phyloP scores from a whole-genome alignment of 371 early-diverging fungal genomes.

The Paraphysoderma sedebokerense region DNA sequence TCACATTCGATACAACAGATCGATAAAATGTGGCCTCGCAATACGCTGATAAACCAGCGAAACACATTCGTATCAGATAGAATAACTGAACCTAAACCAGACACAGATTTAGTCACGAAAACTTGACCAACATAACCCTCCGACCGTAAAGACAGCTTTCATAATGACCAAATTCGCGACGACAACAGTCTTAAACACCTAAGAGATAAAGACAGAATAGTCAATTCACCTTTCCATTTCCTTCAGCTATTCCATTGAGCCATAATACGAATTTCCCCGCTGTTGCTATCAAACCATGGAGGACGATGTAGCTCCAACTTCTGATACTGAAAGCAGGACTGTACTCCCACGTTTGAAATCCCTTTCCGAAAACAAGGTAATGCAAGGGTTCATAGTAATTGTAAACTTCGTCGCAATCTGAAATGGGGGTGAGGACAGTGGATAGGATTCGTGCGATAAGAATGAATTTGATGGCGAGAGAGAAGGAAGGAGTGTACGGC shows the following conservation, averaged over 20 bases:
- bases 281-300: conserved; percentile 33
- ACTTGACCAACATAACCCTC: no score
- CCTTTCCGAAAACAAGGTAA: conserved; percentile 63
- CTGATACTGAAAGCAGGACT: conserved; percentile 73
- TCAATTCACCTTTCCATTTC: conserved; percentile 19
- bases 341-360: conserved; percentile 94
- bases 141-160: no score
- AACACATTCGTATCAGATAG: neutral
- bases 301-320: conserved; percentile 61
- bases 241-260: no score
- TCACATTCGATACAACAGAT: conserved; percentile 38
- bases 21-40: conserved; percentile 57
- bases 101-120: no score
- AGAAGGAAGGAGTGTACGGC: conserved; percentile 27
- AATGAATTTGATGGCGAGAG: conserved; percentile 35
- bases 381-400: conserved; percentile 94
- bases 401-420: conserved; percentile 87
- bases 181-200: conserved; percentile 4
- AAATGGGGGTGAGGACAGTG: conserved; percentile 40
- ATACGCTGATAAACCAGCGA: no score
- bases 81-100: neutral
- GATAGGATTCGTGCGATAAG: conserved; percentile 38
- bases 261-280: no score
- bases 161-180: no score
- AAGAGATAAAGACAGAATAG: neutral